Conservation (phyloP, 129 eudicot genomes). For the Glebionis coronaria region DNA sequence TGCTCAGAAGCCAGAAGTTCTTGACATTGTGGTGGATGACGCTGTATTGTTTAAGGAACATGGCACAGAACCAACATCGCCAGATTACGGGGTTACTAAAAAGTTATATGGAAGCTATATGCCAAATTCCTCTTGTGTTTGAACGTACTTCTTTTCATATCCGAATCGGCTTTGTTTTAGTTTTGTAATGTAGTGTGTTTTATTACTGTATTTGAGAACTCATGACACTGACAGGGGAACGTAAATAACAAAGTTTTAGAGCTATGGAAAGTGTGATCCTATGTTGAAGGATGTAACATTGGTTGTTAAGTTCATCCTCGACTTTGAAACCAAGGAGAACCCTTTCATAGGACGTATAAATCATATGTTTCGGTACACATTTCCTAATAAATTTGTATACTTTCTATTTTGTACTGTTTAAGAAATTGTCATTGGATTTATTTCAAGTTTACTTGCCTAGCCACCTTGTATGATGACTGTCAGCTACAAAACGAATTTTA, state of each 20-base stretch:
- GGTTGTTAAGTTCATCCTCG: background rate
- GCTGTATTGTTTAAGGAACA: slow-evolving; percentile 39
- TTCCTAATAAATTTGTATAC: slow-evolving; percentile 3
- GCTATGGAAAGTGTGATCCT: slow-evolving; percentile 14
- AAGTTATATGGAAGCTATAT: slow-evolving; percentile 42
- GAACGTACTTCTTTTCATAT: background rate
- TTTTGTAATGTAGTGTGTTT: background rate
- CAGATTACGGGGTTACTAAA: slow-evolving; percentile 47
- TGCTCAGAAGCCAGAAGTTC: slow-evolving; percentile 49
- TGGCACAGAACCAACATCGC: slow-evolving; percentile 46
- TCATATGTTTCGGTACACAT: slow-evolving; percentile 8
- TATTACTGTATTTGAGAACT: background rate
- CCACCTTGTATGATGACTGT: no score
- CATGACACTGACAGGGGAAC: slow-evolving; percentile 21
- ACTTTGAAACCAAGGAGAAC: background rate
- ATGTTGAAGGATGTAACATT: slow-evolving; percentile 8
- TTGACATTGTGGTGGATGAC: slow-evolving; percentile 64
- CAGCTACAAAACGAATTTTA: no score
- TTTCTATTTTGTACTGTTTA: background rate
- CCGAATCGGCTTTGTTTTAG: slow-evolving; percentile 4
- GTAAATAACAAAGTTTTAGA: slow-evolving; percentile 30
- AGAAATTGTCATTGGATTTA: background rate
- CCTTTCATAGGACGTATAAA: slow-evolving; percentile 10
- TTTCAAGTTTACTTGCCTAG: background rate
- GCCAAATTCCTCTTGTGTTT: slow-evolving; percentile 34